Evolutionary conservation across 306 rosid genomes (phyloP).

Genomic region (Echinosophora koreensis): DNA sequence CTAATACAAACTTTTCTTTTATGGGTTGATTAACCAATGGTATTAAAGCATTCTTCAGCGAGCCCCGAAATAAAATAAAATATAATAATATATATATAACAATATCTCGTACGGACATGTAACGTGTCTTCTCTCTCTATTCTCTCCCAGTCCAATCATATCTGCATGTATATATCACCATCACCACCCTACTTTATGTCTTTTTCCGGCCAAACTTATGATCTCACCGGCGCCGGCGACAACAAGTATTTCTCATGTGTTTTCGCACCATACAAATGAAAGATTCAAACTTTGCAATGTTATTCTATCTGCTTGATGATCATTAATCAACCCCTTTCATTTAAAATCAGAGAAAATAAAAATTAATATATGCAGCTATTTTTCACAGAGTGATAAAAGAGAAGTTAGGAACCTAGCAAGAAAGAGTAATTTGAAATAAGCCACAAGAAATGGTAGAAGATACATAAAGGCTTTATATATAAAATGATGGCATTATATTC

Average conservation of each 20-base stretch:
- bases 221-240: conserved; percentile 2
- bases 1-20: too few relatives aligned
- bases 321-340: too few relatives aligned
- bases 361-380: too few relatives aligned
- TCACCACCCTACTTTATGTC: background rate
- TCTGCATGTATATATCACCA: background rate
- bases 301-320: background rate
- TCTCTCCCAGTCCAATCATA: background rate
- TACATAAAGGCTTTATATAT: background rate
- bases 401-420: background rate
- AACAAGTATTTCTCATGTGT: background rate
- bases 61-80: too few relatives aligned
- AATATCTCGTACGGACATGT: conserved; percentile 3
- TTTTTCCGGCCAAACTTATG: background rate
- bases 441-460: background rate
- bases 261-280: too few relatives aligned
- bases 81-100: background rate
- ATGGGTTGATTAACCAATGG: too few relatives aligned
- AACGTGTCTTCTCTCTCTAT: background rate
- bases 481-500: background rate
- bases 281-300: background rate
- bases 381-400: background rate
- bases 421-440: background rate
- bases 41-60: too few relatives aligned
- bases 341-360: too few relatives aligned